phyloP scores from a whole-genome alignment of 352 stramenopile species.

The Globisporangium ultimum region DNA sequence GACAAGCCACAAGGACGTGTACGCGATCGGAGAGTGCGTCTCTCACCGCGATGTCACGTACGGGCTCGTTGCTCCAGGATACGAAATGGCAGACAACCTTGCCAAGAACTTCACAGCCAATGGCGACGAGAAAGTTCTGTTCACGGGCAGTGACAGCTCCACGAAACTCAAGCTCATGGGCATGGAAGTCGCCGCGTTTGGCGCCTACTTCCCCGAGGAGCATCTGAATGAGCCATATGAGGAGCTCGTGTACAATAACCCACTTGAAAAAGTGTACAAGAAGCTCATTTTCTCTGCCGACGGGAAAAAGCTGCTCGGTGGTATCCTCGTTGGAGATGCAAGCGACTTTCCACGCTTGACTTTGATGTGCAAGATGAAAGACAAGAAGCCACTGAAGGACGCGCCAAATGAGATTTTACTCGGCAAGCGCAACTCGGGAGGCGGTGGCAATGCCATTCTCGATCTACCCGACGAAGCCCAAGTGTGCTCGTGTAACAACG shows the following conservation, averaged over 20 bases:
- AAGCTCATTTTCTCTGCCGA: conserved; percentile 92
- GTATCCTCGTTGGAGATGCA: conserved; percentile 91
- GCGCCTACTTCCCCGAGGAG: conserved; percentile 78
- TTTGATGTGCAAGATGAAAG: conserved; percentile 51
- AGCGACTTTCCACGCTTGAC: conserved; percentile 84
- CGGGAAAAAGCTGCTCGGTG: conserved; percentile 68
- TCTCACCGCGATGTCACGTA: conserved; percentile 91
- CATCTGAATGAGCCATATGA: conserved; percentile 52
- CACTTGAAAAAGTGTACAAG: conserved; percentile 86
- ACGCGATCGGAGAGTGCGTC: conserved; percentile 90
- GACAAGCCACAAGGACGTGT: conserved; percentile 73
- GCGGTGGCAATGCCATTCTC: conserved; percentile 30
- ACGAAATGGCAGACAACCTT: conserved; percentile 88
- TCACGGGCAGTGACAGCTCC: conserved; percentile 86
- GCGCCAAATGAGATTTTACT: conserved; percentile 56
- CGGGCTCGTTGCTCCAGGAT: conserved; percentile 90
- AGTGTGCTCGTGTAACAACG: conserved; percentile 93
- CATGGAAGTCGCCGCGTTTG: conserved; percentile 92
- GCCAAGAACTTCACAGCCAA: conserved; percentile 68
- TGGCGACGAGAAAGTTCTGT: conserved; percentile 27
- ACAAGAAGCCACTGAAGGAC: conserved; percentile 48
- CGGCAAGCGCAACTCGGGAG: conserved; percentile 29
- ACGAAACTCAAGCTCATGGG: conserved; percentile 95
- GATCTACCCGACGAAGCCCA: conserved; percentile 77
- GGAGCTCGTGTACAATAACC: conserved; percentile 89